These are phyloP conservation scores for Nakazawaea sp. DNA, from an alignment of 805 yeast species.

Conservation along the genomic window DNA sequence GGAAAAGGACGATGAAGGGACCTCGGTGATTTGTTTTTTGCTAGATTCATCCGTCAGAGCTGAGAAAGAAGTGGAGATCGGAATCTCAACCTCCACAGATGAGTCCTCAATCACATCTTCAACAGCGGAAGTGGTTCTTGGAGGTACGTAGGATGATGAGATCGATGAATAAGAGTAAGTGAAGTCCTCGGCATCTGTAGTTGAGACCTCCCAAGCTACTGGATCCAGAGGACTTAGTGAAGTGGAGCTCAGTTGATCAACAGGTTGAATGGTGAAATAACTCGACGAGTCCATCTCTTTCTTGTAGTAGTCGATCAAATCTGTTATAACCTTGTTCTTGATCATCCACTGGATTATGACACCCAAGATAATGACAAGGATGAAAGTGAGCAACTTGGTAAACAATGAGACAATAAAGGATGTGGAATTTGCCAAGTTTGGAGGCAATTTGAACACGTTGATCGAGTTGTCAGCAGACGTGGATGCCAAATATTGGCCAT, in stretches of 20 bases:
- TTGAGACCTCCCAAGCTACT: too few species aligned
- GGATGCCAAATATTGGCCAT: slow-evolving; percentile 60
- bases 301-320: slow-evolving; percentile 18
- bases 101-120: too few species aligned
- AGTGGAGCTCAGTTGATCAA: neutral
- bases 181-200: too few species aligned
- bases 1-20: too few species aligned
- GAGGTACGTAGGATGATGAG: too few species aligned
- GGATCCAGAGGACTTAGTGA: neutral
- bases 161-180: too few species aligned
- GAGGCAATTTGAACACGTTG: slow-evolving; percentile 55
- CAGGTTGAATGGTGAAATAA: slow-evolving; percentile 18
- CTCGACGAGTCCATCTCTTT: slow-evolving; percentile 23
- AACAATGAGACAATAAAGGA: slow-evolving; percentile 24
- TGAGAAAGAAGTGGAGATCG: too few species aligned
- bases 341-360: slow-evolving; percentile 21
- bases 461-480: slow-evolving; percentile 75
- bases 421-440: slow-evolving; percentile 32
- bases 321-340: slow-evolving; percentile 20
- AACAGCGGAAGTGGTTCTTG: too few species aligned
- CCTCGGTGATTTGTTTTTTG: too few species aligned
- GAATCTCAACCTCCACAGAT: too few species aligned
- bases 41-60: too few species aligned
- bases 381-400: slow-evolving; percentile 19
- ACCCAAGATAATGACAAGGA: slow-evolving; percentile 19